A percentile compares a stretch with the other conserved stretches of the same genome.
These are phyloP conservation scores for Mycena olivaceomarginata DNA, from an alignment of 768 basidiomycete species.

Conservation along the genomic window DNA sequence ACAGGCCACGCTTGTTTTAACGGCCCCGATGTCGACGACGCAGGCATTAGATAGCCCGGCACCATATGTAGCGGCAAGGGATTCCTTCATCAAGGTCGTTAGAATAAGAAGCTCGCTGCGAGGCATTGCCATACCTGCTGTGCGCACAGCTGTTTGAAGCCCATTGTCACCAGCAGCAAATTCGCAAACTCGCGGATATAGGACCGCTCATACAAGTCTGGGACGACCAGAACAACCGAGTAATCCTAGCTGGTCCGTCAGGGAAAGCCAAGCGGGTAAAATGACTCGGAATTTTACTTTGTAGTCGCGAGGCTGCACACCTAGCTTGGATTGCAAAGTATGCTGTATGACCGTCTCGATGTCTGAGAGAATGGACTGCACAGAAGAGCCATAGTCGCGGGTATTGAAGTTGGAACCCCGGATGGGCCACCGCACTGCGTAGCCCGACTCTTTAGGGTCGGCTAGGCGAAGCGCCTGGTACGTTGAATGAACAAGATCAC, in stretches of 20 bases:
- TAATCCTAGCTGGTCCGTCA: constrained; percentile 74
- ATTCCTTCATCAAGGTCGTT: constrained; percentile 74
- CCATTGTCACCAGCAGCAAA: constrained; percentile 85
- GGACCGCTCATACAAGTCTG: constrained; percentile 91
- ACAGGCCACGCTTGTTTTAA: constrained; percentile 89
- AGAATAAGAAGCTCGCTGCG: not conserved
- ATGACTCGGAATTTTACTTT: constrained; percentile 66
- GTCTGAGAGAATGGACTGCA: constrained; percentile 85
- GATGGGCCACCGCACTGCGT: constrained; percentile 89
- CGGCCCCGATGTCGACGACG: constrained; percentile 95
- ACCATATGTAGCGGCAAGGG: constrained; percentile 94
- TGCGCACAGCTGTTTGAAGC: constrained; percentile 94
- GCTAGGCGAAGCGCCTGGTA: constrained; percentile 81
- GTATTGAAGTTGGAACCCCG: constrained; percentile 89
- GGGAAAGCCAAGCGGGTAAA: not conserved
- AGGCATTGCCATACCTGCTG: constrained; percentile 80
- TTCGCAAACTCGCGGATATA: constrained; percentile 89
- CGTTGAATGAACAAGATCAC: constrained; percentile 26
- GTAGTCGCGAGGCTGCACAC: constrained; percentile 71
- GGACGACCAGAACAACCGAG: constrained; percentile 92
- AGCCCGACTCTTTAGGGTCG: constrained; percentile 81
- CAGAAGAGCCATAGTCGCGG: constrained; percentile 79
- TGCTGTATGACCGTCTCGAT: constrained; percentile 80
- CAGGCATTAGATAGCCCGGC: constrained; percentile 97
- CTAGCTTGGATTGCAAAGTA: constrained; percentile 77